Percentiles rank a stretch among this genome's conserved stretches.
These are phyloP conservation scores for Chytriomyces sp. DNA, from an alignment of 192 early-diverging fungal species.

Conservation along the genomic window DNA sequence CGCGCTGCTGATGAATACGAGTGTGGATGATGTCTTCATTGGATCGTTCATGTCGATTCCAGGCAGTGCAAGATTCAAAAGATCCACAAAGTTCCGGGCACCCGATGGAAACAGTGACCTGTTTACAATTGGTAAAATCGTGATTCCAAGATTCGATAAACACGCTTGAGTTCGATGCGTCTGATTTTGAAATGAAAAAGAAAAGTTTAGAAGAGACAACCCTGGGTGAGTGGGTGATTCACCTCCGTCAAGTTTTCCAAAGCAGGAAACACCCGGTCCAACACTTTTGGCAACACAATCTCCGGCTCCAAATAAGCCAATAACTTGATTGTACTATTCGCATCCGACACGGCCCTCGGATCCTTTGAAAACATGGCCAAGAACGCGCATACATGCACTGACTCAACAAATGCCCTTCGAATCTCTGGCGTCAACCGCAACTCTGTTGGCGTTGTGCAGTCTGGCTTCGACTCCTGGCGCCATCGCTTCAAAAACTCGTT, in stretches of 20 bases:
- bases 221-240: not conserved
- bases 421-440: slow-evolving; percentile 65
- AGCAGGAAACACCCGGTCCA: slow-evolving; percentile 86
- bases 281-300: slow-evolving; percentile 76
- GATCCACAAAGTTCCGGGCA: slow-evolving; percentile 75
- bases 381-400: slow-evolving; percentile 63
- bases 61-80: slow-evolving; percentile 81
- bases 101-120: slow-evolving; percentile 82
- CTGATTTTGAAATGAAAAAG: slow-evolving; percentile 37
- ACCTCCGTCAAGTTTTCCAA: slow-evolving; percentile 82
- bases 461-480: slow-evolving; percentile 53
- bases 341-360: slow-evolving; percentile 58
- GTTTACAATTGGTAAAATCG: slow-evolving; percentile 74
- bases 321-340: slow-evolving; percentile 69
- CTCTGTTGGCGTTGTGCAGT: slow-evolving; percentile 67
- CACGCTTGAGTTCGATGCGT: slow-evolving; percentile 89
- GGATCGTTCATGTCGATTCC: slow-evolving; percentile 95
- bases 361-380: slow-evolving; percentile 81
- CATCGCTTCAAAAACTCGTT: slow-evolving; percentile 71
- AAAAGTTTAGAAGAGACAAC: too few relatives aligned
- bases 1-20: slow-evolving; percentile 73
- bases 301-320: slow-evolving; percentile 75
- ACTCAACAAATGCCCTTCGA: slow-evolving; percentile 66
- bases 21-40: slow-evolving; percentile 72
- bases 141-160: slow-evolving; percentile 73